Evolutionary conservation across 257 asterid genomes (phyloP), one percentile per base, ranked within the genome.

Genomic region (Lycium barbarum): DNA sequence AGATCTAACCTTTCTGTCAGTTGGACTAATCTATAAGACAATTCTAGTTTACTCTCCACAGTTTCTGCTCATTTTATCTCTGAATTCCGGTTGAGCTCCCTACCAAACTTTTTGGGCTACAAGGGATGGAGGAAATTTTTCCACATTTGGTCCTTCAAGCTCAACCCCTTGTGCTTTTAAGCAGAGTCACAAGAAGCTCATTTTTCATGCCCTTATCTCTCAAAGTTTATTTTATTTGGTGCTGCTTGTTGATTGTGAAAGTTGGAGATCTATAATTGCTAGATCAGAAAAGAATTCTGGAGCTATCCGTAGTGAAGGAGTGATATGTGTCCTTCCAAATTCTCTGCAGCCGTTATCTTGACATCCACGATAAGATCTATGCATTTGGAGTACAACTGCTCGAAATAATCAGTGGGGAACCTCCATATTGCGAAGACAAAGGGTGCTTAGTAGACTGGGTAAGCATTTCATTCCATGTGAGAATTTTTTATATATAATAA

Each of bases 391-490:
- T 94, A 83, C 93, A 95, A 35, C 86, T 97, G 49, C 96, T 97
- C 7, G 99, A 97, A 90, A 90, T 97, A 12, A 84, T 97, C 83
- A 95, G 98, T 11, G 99, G 99, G 22, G 89, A 98, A 83, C 98
- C 96, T 85, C 92, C 99, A 20, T 89, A 93, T 85, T 89, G 93
- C 88, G 91, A 93, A 87, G 95, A 94, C 81, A 90, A 93, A 84
- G 99, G 99, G 17, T 86, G 88, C 93, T 85, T 97, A 76, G 93
- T 93, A 35, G 98, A 95, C 82, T 95, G 98, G 99, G 99, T 97
- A 85, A 91, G 94, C 43, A 83, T 79, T 80, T 55, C 55, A 51
- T 53, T 76, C 9, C 45, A 51, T 26, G 26, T 47, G 9, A 47
- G 43, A 51, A 51, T 8, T 76, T 53, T 76, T 76, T 76, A 63